These are phyloP conservation scores for Dothideomycetes sp. DNA, from an alignment of 2,329 filamentous ascomycete genomes.

Conservation along the genomic window DNA sequence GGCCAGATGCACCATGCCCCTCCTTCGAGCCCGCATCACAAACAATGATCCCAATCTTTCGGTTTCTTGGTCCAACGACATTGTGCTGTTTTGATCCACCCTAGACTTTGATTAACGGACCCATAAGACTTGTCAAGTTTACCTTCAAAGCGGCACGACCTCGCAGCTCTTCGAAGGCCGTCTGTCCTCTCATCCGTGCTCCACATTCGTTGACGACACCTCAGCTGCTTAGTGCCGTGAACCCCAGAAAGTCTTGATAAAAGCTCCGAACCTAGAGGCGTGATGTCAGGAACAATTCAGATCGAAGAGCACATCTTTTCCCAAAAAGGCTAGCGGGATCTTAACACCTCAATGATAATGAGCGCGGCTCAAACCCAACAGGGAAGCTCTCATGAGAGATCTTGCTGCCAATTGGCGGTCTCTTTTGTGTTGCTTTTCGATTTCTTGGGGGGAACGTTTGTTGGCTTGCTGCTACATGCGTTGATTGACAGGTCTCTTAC, in stretches of 20 bases:
- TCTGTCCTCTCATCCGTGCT: neutral
- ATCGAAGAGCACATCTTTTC: too few relatives aligned
- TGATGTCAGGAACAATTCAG: constrained; percentile 10
- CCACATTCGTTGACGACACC: neutral
- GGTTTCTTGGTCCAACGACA: too few relatives aligned
- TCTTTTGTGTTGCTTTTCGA: too few relatives aligned
- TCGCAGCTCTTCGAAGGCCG: too few relatives aligned
- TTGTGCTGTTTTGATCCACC: too few relatives aligned
- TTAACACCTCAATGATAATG: too few relatives aligned
- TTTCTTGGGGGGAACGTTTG: too few relatives aligned
- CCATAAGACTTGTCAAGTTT: neutral
- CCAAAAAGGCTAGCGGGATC: too few relatives aligned
- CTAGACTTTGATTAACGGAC: neutral
- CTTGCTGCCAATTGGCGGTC: constrained; percentile 6
- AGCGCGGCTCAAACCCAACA: constrained; percentile 6
- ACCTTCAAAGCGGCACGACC: too few relatives aligned
- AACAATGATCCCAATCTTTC: neutral
- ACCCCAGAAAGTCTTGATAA: constrained; percentile 11
- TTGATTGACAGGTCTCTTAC: constrained; percentile 7
- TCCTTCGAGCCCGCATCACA: constrained; percentile 10
- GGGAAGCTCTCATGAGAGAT: constrained; percentile 2
- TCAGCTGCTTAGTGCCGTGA: constrained; percentile 10
- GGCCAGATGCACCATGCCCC: constrained; percentile 10
- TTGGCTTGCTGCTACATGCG: constrained; percentile 6
- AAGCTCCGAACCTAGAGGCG: constrained; percentile 10